Conservation (phyloP, 2,329 filamentous ascomycete genomes). For the Didymella lethalis region DNA sequence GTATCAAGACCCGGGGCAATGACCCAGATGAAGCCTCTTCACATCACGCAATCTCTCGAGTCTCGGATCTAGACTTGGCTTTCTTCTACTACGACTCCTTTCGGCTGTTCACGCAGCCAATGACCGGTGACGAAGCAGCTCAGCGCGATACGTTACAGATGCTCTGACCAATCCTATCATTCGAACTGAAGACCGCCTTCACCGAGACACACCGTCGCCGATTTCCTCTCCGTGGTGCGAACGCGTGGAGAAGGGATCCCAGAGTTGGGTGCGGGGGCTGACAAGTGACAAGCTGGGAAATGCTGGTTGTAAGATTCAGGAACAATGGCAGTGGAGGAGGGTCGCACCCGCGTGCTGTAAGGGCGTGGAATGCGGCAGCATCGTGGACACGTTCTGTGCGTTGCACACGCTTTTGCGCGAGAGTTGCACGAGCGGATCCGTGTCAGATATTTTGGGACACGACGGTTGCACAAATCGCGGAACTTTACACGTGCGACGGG, state of each 20-base stretch:
- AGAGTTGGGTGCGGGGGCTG: constrained; percentile 6
- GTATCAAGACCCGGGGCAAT: constrained; percentile 16
- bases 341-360: constrained; percentile 16
- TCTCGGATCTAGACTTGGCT: constrained; percentile 13
- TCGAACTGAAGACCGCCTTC: neutral
- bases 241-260: constrained; percentile 21
- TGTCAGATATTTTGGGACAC: constrained; percentile 1
- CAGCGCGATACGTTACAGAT: constrained; percentile 10
- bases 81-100: constrained; percentile 10
- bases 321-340: constrained; percentile 8
- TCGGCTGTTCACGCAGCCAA: constrained; percentile 9
- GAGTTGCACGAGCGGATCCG: constrained; percentile 8
- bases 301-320: constrained; percentile 13
- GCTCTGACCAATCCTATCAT: constrained; percentile 6
- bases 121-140: constrained; percentile 20
- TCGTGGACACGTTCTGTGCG: constrained; percentile 4
- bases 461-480: constrained; percentile 14
- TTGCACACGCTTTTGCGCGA: constrained; percentile 10
- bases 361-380: neutral
- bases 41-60: constrained; percentile 15
- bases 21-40: constrained; percentile 12
- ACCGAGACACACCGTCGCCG: constrained; percentile 3
- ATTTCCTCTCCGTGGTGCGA: constrained; percentile 4
- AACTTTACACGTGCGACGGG: constrained; percentile 9
- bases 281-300: constrained; percentile 22